These are phyloP conservation scores for grape (Vitis vinifera) DNA, from an alignment of 164 flowering plant species.

Conservation along the genomic window DNA sequence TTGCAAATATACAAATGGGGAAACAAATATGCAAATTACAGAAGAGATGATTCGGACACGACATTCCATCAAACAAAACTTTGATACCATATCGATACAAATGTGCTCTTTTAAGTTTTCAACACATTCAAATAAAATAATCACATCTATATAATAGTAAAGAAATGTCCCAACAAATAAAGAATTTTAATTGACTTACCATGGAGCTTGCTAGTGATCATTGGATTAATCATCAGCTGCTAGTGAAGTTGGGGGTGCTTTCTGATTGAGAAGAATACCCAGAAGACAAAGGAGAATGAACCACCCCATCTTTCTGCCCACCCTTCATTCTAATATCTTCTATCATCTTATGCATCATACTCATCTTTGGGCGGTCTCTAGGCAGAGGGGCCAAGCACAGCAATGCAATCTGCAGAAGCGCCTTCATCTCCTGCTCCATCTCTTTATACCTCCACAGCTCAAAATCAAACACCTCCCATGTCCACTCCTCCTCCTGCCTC, in stretches of 20 bases:
- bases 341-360: conserved; percentile 42
- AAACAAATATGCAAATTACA: no score
- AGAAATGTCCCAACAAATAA: background rate
- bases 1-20: no score
- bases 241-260: conserved; percentile 16
- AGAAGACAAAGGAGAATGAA: conserved; percentile 16
- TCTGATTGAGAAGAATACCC: conserved; percentile 29
- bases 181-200: no score
- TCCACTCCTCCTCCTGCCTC: conserved; percentile 36
- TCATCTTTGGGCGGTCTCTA: conserved; percentile 48
- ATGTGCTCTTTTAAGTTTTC: no score
- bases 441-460: conserved; percentile 50
- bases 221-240: conserved; percentile 4
- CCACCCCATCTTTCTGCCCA: background rate
- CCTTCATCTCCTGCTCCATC: conserved; percentile 52
- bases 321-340: conserved; percentile 40
- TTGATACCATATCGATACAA: no score
- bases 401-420: conserved; percentile 47
- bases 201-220: no score
- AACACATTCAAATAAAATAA: no score
- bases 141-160: no score
- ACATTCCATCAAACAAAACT: no score
- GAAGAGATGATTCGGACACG: no score
- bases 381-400: conserved; percentile 39
- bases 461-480: conserved; percentile 54